phyloP scores from a whole-genome alignment of 192 early-diverging fungal species.

The Backusella westeae region DNA sequence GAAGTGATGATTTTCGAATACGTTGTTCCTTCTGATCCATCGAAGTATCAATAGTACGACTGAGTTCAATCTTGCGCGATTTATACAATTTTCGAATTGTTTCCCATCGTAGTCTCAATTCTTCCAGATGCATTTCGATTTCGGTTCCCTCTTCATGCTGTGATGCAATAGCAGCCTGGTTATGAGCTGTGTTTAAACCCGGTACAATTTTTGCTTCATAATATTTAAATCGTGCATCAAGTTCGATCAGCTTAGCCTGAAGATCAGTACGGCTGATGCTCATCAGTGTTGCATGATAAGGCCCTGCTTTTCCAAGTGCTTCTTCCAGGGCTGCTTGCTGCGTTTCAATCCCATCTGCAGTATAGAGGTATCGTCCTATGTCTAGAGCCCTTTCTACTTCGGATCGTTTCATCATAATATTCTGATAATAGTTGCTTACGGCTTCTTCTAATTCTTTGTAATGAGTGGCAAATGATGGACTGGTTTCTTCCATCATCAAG shows the following conservation, averaged over 20 bases:
- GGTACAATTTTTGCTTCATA: conserved; percentile 18
- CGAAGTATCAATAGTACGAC: conserved; percentile 1
- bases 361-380: conserved; percentile 29
- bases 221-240: conserved; percentile 40
- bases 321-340: conserved; percentile 37
- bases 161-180: not conserved
- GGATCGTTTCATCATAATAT: conserved; percentile 31
- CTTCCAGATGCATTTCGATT: conserved; percentile 1
- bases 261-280: conserved; percentile 29
- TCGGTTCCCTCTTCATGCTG: not conserved
- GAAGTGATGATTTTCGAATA: conserved; percentile 24
- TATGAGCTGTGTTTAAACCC: conserved; percentile 3
- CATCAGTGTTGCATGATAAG: conserved; percentile 10
- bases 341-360: conserved; percentile 35
- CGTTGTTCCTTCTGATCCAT: conserved; percentile 10
- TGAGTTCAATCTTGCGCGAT: conserved; percentile 6
- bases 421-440: conserved; percentile 17
- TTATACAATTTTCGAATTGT: not conserved
- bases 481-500: not conserved
- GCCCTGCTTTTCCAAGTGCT: conserved; percentile 25
- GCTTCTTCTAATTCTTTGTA: conserved; percentile 30
- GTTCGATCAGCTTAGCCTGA: conserved; percentile 36
- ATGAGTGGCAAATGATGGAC: conserved; percentile 27
- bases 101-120: conserved; percentile 12
- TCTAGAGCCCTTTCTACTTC: conserved; percentile 26